Evolutionary conservation across 2,329 filamentous ascomycete genomes (phyloP), one percentile per base, ranked within the genome.

Genomic region (Pestalotiopsis sp.): DNA sequence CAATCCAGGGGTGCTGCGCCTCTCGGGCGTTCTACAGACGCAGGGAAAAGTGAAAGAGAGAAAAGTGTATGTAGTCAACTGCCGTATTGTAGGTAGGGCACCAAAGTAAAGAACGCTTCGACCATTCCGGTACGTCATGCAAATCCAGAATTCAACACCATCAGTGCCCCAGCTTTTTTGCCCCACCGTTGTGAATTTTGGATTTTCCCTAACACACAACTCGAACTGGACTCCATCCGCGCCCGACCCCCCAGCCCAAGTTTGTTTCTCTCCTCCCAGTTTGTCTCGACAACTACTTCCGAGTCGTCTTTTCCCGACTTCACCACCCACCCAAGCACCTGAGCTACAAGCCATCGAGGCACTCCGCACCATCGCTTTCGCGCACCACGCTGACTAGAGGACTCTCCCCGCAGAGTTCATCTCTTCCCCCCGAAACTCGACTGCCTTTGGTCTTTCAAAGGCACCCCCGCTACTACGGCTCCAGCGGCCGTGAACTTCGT

Each of bases 371-470:
- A 38, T 17, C 36, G 14, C 14, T 27, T 66, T n/a, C 27, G 64
- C 45, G 17, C 49, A 66, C 17, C 36, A 14, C 63, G 41, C 63
- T 66, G 31, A 57, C 63, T 11, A 27, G 41, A 57, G 23, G 23
- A 20, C 38, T 56, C 20, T 14, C 52, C 31, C 45, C 25, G 52
- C 45, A 45, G 17, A 66, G 20, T 49, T 31, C 17, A 12, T 9
- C 36, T n/a, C n/a, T 23, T 9, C 56, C 31, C 41, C 52, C 60
- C 80, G 45, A 52, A 20, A 52, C 17, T 23, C 45, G 45, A 52
- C 45, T 52, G 89, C 89, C 89, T 91, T 91, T 91, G 89, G 87
- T 90, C 87, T 82, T 76, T 86, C 88, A 91, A 91, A 91, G 89
- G 89, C 88, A 85, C 79, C 77, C 69, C 73, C 73, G 77, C 74